phyloP scores from a whole-genome alignment of 2,329 filamentous ascomycete genomes.

The Trichophyton simii region DNA sequence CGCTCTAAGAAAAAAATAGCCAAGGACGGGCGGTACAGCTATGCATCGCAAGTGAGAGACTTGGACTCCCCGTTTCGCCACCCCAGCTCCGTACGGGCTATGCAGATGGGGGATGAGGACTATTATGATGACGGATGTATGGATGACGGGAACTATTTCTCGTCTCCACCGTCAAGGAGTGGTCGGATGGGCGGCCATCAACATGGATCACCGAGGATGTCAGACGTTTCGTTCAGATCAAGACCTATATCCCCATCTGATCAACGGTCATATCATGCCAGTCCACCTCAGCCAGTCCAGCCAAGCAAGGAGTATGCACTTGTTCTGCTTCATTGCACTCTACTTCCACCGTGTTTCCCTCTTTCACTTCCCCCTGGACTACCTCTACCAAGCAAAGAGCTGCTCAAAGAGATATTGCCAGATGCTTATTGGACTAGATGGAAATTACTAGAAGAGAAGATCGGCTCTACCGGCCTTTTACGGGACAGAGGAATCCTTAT shows the following conservation, averaged over 20 bases:
- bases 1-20: conserved; percentile 12
- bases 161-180: conserved; percentile 19
- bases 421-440: conserved; percentile 33
- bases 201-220: conserved; percentile 15
- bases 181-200: conserved; percentile 5
- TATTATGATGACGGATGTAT: conserved; percentile 21
- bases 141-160: conserved; percentile 28
- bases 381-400: conserved; percentile 25
- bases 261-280: conserved; percentile 23
- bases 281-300: conserved; percentile 19
- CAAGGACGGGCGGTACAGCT: conserved; percentile 13
- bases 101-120: conserved; percentile 22
- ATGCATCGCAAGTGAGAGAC: conserved; percentile 21
- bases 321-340: conserved; percentile 48
- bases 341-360: conserved; percentile 39
- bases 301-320: conserved; percentile 42
- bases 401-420: conserved; percentile 41
- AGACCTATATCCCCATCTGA: conserved; percentile 23
- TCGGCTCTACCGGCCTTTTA: conserved; percentile 40
- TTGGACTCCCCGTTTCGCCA: conserved; percentile 31
- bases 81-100: conserved; percentile 33
- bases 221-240: conserved; percentile 23
- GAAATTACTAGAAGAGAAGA: conserved; percentile 44
- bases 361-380: conserved; percentile 34
- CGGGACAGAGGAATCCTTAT: conserved; percentile 48